Evolutionary conservation across 495 filamentous ascomycete species (phyloP), one percentile per base, ranked within the genome.

Genomic region (Amphirosellinia nigrospora): DNA sequence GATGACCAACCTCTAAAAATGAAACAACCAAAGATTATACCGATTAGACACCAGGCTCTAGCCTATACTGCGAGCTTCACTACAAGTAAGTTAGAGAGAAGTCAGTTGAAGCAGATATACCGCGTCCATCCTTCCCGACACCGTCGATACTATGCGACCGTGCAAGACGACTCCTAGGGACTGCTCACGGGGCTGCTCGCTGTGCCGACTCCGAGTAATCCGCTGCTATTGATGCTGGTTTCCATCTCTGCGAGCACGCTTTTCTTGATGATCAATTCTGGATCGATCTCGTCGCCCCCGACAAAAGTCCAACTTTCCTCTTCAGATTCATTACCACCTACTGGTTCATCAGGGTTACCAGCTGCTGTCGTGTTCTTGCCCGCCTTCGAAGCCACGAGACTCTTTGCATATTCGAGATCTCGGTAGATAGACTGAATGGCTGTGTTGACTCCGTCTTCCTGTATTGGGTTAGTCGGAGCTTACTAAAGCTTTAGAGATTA

Each of bases 341-440:
- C 72, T 30, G 66, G 74, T 15, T 69, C 76, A n/a, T 78, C 76
- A 9, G 76, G 67, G 61, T 69, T 73, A 46, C 70, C 66, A 2
- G 70, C 70, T 34, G 72, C 73, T 84, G 56, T 86, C 81, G 71
- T 73, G 61, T 83, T 81, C 78, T 83, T 85, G 68, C 84, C 83
- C 38, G 78, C 64, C 67, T 85, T 84, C 58, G 82, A 76, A 78
- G 91, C 92, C 80, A 97, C 91, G 63, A 98, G 83, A 23, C 90
- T 91, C 78, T 89, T 92, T n/a, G 96, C 96, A 70, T 98, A 98
- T 76, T 98, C 96, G 48, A 99, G 86, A 77, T 98, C 96, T 11
- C 96, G 90, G 78, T 98, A 99, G 64, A 99, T 93, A 64, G 90
- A 90, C 76, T 98, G 93, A 70, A 99, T 93, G 11, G 96, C 96